A percentile compares a stretch with the other conserved stretches of the same genome.
Conservation (phyloP, 208 protist genomes). For the Acanthamoeba healyi region DNA sequence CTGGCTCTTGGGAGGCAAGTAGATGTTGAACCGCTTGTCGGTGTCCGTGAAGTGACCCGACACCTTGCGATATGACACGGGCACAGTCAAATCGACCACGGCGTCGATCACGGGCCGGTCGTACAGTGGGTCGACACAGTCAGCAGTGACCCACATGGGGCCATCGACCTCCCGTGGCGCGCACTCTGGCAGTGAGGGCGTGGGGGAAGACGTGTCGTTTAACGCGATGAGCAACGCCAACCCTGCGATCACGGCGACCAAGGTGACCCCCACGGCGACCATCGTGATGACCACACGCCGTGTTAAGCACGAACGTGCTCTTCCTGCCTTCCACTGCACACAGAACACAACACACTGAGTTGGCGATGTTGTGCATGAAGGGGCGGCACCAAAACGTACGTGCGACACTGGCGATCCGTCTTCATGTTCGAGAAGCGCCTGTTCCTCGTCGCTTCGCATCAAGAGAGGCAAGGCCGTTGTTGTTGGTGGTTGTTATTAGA, state of each 20-base stretch:
- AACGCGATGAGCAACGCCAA: background rate
- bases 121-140: conserved; percentile 31
- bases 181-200: background rate
- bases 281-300: too few species aligned
- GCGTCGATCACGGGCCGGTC: background rate
- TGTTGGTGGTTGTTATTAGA: too few species aligned
- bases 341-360: too few species aligned
- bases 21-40: conserved; percentile 40
- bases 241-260: background rate
- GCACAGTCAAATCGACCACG: background rate
- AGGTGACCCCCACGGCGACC: too few species aligned
- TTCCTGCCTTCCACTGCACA: too few species aligned
- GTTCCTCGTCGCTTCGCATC: too few species aligned
- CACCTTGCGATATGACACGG: conserved; percentile 24
- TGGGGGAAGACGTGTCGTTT: background rate
- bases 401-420: too few species aligned
- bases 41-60: conserved; percentile 9
- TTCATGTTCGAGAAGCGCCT: too few species aligned
- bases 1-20: conserved; percentile 1
- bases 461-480: too few species aligned
- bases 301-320: too few species aligned
- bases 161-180: background rate
- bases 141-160: background rate
- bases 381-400: too few species aligned
- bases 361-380: too few species aligned